Base-by-base conservation (phyloP, 108 stramenopile species). In the Fragilaria crotonensis region DNA sequence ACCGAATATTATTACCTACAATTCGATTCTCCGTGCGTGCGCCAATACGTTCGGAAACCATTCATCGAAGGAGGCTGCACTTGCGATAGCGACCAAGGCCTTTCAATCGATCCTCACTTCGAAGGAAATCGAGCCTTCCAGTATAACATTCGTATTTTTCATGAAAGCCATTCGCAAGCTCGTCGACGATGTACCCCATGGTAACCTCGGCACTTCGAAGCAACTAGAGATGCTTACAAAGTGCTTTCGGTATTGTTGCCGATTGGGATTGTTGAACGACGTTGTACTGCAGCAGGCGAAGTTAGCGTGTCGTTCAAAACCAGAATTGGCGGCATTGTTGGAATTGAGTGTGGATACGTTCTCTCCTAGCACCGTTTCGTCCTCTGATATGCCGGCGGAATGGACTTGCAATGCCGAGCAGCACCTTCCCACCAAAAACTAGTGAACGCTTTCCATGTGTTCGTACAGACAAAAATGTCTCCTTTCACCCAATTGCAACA, bases 1-100 rank as follows among this genome's bases (percentile, higher is more conserved):
- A 19, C 81, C 81, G 0, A 80, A 85, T 64, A 73, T 57, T 28
- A 89, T 89, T 45, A 72, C 79, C 7, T 85, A 73, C 66, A 85
- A 89, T 64, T 66, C 78, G 1, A 59, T 84, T 14, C 59, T 89
- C 20, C 63, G 73, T 53, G 83, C 71, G 30, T 69, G 68, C 21
- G 63, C 70, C 22, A 67, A 71, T 30, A 61, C 68, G n/a, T 76
- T 72, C 62, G 79, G 79, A 11, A 33, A 70, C 48, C 56, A 48
- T 11, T 27, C 41, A 22, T 26, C 65, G 52, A 77, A 60, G 48
- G 21, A n/a, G 3, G 44, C 52, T 20, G 64, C 76, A 23, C 70
- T 59, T 33, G 23, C 26, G n/a, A 69, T 77, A 33, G 76, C 76
- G 11, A 19, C 56, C 21, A 51, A 68, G 28, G 57, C 67, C 11